These are phyloP conservation scores for Datura wrightii DNA, from an alignment of 257 asterid species.

Conservation along the genomic window DNA sequence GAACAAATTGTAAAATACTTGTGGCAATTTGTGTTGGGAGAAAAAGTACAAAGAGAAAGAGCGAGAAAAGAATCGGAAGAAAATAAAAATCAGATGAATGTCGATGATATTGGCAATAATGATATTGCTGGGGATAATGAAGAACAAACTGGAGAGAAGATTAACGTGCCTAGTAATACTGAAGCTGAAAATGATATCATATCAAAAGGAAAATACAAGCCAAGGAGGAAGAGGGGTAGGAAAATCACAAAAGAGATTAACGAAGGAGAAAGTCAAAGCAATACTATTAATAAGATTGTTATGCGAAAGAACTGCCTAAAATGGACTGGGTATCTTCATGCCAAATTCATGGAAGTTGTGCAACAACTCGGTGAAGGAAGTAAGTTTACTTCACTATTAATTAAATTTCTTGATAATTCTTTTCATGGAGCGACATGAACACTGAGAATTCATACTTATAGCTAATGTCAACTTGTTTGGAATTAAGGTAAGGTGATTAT, in stretches of 20 bases:
- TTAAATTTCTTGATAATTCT: too few relatives aligned
- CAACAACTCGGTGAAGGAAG: slow-evolving; percentile 44
- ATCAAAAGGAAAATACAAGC: background rate
- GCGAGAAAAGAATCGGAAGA: too few relatives aligned
- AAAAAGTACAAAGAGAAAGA: background rate
- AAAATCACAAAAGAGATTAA: background rate
- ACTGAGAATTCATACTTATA: too few relatives aligned
- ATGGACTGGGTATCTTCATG: slow-evolving; percentile 40
- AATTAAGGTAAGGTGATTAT: too few relatives aligned
- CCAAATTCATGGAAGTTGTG: slow-evolving; percentile 35
- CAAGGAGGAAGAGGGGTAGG: background rate
- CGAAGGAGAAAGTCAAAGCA: too few relatives aligned
- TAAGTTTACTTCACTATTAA: background rate
- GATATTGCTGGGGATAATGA: background rate
- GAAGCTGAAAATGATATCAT: too few relatives aligned
- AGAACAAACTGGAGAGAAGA: background rate
- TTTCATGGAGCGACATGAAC: too few relatives aligned
- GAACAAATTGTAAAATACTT: background rate
- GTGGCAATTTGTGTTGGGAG: background rate
- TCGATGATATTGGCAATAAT: background rate
- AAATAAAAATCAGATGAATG: background rate
- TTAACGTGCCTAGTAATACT: background rate
- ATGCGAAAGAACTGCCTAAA: background rate
- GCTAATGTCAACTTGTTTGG: too few relatives aligned
- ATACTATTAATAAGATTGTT: too few relatives aligned